Percentiles rank a stretch among this genome's conserved stretches.
phyloP scores from a whole-genome alignment of 768 basidiomycete species.

The Panaeolus papilionaceus region DNA sequence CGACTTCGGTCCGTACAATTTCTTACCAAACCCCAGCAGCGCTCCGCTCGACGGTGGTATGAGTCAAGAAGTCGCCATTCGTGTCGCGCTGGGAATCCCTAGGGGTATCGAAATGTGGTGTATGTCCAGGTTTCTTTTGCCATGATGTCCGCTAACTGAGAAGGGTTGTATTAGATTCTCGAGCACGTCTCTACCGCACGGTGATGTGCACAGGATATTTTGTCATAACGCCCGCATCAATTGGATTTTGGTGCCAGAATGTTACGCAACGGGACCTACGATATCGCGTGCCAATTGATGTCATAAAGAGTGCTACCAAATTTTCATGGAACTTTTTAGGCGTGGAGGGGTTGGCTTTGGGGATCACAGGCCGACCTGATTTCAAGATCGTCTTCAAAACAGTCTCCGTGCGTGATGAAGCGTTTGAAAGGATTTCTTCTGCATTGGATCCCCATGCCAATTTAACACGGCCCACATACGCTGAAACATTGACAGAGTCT shows the following conservation, averaged over 20 bases:
- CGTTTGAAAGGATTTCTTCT: slow-evolving; percentile 31
- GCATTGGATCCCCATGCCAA: not conserved
- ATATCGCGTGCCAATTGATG: slow-evolving; percentile 49
- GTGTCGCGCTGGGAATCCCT: slow-evolving; percentile 37
- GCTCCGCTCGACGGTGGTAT: slow-evolving; percentile 15
- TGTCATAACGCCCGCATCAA: slow-evolving; percentile 42
- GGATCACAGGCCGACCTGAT: slow-evolving; percentile 51
- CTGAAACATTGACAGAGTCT: not conserved
- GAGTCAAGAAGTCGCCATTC: slow-evolving; percentile 35
- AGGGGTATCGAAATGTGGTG: slow-evolving; percentile 43
- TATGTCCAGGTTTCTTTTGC: slow-evolving; percentile 28
- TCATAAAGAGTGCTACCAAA: slow-evolving; percentile 45
- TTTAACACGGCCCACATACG: not conserved
- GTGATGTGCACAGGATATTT: slow-evolving; percentile 48
- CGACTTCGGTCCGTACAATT: slow-evolving; percentile 49
- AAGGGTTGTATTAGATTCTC: slow-evolving; percentile 34
- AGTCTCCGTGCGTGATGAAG: slow-evolving; percentile 48
- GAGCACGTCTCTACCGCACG: slow-evolving; percentile 41
- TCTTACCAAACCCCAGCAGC: slow-evolving; percentile 30
- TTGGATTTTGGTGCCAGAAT: slow-evolving; percentile 56
- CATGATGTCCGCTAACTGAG: slow-evolving; percentile 4
- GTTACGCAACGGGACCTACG: slow-evolving; percentile 41
- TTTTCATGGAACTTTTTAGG: slow-evolving; percentile 35
- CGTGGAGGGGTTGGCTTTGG: slow-evolving; percentile 46
- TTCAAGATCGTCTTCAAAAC: slow-evolving; percentile 58